Conservation (phyloP, 1,284 basidiomycete genomes). For the Neolentinus lepideus region DNA sequence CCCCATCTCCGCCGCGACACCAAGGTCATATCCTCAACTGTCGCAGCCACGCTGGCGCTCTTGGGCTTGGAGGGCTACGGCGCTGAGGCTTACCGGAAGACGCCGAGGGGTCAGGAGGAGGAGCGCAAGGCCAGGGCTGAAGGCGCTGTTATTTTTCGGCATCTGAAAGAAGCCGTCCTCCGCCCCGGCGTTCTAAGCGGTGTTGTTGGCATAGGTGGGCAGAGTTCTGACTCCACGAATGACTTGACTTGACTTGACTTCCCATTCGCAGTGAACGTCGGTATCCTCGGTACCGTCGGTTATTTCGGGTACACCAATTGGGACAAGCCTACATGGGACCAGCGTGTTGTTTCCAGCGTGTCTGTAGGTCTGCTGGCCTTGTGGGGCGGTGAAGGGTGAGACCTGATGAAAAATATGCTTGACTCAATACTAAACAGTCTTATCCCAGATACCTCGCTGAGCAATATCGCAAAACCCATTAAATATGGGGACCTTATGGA, state of each 20-base stretch:
- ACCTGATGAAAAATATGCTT: constrained; percentile 2
- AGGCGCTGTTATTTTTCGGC: constrained; percentile 52
- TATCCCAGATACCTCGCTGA: constrained; percentile 1
- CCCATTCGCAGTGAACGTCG: constrained; percentile 51
- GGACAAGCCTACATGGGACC: constrained; percentile 65
- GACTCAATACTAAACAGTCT: background rate
- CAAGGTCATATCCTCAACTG: constrained; percentile 44
- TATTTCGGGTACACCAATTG: constrained; percentile 69
- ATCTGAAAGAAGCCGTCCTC: constrained; percentile 52
- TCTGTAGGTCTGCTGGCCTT: constrained; percentile 59
- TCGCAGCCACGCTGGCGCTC: constrained; percentile 47
- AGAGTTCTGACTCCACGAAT: background rate
- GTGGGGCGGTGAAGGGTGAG: constrained; percentile 68
- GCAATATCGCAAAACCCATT: background rate
- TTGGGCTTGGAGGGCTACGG: constrained; percentile 58
- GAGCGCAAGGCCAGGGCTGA: constrained; percentile 53
- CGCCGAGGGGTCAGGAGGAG: constrained; percentile 50
- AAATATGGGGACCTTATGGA: background rate
- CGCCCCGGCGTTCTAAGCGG: constrained; percentile 68
- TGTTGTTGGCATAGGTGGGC: constrained; percentile 55
- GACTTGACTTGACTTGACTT: background rate
- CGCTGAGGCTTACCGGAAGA: constrained; percentile 56
- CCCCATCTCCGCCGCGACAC: constrained; percentile 57
- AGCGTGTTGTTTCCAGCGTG: constrained; percentile 54
- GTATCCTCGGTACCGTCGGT: constrained; percentile 58